Conservation (phyloP, 2,329 filamentous ascomycete genomes). For the Emydomyces testavorans region DNA sequence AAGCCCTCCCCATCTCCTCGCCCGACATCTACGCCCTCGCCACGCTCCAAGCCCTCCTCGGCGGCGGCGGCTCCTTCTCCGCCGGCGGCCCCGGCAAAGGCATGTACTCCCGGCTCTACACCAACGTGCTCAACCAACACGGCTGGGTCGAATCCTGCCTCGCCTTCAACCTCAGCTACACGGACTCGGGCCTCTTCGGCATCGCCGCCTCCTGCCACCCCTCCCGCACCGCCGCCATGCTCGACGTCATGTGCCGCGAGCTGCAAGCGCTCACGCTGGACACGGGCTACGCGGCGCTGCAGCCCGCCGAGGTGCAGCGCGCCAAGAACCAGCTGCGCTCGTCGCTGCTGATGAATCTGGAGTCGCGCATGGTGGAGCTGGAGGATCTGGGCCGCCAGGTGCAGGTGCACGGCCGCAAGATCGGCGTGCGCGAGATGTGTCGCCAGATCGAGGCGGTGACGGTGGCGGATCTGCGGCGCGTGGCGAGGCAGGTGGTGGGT, state of each 20-base stretch:
- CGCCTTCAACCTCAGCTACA: constrained; percentile 96
- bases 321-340: constrained; percentile 95
- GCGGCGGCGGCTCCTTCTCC: constrained; percentile 90
- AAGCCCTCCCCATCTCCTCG: constrained; percentile 79
- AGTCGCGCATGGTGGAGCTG: constrained; percentile 92
- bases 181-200: constrained; percentile 87
- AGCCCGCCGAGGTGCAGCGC: constrained; percentile 66
- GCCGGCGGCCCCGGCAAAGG: constrained; percentile 95
- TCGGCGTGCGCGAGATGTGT: constrained; percentile 91
- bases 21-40: constrained; percentile 94
- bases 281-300: constrained; percentile 59
- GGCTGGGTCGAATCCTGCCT: constrained; percentile 95
- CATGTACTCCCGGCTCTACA: constrained; percentile 97
- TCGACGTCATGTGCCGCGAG: constrained; percentile 91
- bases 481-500: constrained; percentile 66
- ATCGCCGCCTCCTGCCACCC: constrained; percentile 81
- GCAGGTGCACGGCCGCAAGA: constrained; percentile 88
- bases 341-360: constrained; percentile 89
- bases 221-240: constrained; percentile 64
- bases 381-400: constrained; percentile 92
- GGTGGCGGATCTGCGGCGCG: constrained; percentile 65
- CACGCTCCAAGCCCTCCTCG: constrained; percentile 87
- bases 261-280: constrained; percentile 67
- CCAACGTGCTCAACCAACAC: constrained; percentile 93
- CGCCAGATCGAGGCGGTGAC: constrained; percentile 70